Evolutionary conservation across 495 filamentous ascomycete species (phyloP).

Genomic region (Peziza echinospora): DNA sequence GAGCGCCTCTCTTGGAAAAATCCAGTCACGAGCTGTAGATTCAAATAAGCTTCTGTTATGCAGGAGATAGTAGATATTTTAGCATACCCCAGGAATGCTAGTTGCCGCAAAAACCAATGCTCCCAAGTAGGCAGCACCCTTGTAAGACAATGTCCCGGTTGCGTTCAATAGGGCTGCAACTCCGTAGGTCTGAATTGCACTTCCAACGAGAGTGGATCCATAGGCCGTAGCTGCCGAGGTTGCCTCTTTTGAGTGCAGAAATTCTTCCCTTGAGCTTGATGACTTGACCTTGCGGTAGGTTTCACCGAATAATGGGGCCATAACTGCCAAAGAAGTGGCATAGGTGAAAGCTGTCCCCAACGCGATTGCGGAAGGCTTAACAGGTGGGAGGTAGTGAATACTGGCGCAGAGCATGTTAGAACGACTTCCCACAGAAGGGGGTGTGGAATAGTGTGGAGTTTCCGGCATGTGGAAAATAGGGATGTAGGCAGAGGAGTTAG

Average conservation of each 20-base stretch:
- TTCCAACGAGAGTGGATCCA: slow-evolving; percentile 76
- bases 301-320: slow-evolving; percentile 79
- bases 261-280: slow-evolving; percentile 89
- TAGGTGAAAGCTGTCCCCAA: slow-evolving; percentile 92
- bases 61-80: too few species aligned
- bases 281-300: slow-evolving; percentile 84
- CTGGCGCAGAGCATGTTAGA: not conserved
- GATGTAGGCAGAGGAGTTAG: too few species aligned
- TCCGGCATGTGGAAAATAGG: not conserved
- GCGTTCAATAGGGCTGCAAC: slow-evolving; percentile 90
- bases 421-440: not conserved
- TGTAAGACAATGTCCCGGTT: slow-evolving; percentile 82
- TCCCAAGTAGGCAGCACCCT: slow-evolving; percentile 88
- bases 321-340: slow-evolving; percentile 53
- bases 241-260: slow-evolving; percentile 79
- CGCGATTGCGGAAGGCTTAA: slow-evolving; percentile 95
- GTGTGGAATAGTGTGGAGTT: not conserved
- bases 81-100: slow-evolving; percentile 63
- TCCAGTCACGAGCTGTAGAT: slow-evolving; percentile 56
- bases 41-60: slow-evolving; percentile 1
- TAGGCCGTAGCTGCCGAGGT: slow-evolving; percentile 68
- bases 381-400: slow-evolving; percentile 49
- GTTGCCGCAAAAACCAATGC: slow-evolving; percentile 78
- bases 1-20: slow-evolving; percentile 78
- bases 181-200: slow-evolving; percentile 78